phyloP scores from a whole-genome alignment of 2,329 filamentous ascomycete genomes.

The Sporothrix dimorphospora region DNA sequence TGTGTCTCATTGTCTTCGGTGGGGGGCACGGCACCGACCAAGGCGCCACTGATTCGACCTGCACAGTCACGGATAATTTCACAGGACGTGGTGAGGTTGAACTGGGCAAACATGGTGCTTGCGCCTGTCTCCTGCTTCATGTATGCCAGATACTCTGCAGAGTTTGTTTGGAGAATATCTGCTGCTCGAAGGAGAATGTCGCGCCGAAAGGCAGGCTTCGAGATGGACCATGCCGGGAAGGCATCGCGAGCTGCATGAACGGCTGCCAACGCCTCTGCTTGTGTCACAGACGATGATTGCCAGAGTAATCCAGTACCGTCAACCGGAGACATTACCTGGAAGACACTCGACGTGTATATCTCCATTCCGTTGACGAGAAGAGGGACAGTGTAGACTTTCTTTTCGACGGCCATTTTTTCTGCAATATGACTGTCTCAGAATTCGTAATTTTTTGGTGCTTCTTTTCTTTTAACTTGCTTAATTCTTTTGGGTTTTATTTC shows the following conservation, averaged over 20 bases:
- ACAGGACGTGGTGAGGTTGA: constrained; percentile 45
- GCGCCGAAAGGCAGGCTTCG: constrained; percentile 63
- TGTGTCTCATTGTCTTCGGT: not conserved
- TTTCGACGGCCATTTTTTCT: not conserved
- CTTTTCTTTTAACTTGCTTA: too few relatives aligned
- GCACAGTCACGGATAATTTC: constrained; percentile 49
- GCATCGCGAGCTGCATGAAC: constrained; percentile 61
- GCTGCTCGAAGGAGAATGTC: constrained; percentile 72
- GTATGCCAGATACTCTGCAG: constrained; percentile 62
- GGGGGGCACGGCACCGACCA: constrained; percentile 12
- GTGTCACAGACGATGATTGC: constrained; percentile 36
- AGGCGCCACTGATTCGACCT: constrained; percentile 41
- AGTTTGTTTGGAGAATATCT: constrained; percentile 62
- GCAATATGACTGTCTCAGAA: too few relatives aligned
- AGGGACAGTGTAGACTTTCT: constrained; percentile 33
- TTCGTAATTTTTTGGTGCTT: too few relatives aligned
- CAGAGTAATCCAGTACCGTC: constrained; percentile 38
- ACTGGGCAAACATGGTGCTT: constrained; percentile 44
- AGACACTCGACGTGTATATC: constrained; percentile 35
- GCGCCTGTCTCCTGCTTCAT: constrained; percentile 57
- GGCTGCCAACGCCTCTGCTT: constrained; percentile 39
- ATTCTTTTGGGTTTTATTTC: too few relatives aligned
- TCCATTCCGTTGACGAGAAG: constrained; percentile 42
- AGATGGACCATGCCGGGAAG: constrained; percentile 69
- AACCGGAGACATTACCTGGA: constrained; percentile 38